Evolutionary conservation across 345 rosid genomes (phyloP), one percentile per base, ranked within the genome.

Genomic region (Murraya paniculata): DNA sequence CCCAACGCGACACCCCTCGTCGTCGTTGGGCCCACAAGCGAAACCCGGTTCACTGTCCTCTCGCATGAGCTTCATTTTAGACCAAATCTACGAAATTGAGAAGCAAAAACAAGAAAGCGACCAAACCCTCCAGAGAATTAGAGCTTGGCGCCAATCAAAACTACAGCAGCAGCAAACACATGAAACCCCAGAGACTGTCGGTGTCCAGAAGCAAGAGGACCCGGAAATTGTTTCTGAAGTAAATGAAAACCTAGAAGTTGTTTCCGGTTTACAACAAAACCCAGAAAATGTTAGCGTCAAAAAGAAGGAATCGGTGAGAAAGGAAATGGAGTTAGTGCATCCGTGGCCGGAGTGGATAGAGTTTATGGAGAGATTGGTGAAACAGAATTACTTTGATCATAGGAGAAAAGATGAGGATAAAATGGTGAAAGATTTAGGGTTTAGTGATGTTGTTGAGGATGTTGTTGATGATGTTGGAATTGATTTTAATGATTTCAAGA

Each of bases 271-370:
- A 31, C 50, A 64, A 30, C 62, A 48, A 50, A 75, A 31, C 33
- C 61, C 33, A 31, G 62, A 31, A 33, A 75, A 71, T 22, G 24
- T 22, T 75, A 28, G 16, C 18, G 31, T 9, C 48, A 30, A 22
- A 31, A 64, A 35, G 50, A 10, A 35, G 58, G 71, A 25, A 50
- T 66, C 53, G 28, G 78, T 80, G 48, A 72, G 84, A 41, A 78
- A 70, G 76, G 90, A 84, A 82, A 83, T 86, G 59, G 91, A 89
- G 86, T 3, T 96, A 77, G 92, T 90, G n/a, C 99, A 96, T 80
- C 98, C 97, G 19, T 96, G 98, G 98, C 95, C 97, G 2, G 99
- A 96, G 87, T 96, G 98, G 99, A 88, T 94, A 45, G 98, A 96
- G 86, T 81, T 96, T 81, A 91, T 96, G 94, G 92, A 90, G 86